A percentile compares a stretch with the other conserved stretches of the same genome.
phyloP scores from a whole-genome alignment of 2,329 filamentous ascomycete genomes.

The Pseudogymnoascus sp. region DNA sequence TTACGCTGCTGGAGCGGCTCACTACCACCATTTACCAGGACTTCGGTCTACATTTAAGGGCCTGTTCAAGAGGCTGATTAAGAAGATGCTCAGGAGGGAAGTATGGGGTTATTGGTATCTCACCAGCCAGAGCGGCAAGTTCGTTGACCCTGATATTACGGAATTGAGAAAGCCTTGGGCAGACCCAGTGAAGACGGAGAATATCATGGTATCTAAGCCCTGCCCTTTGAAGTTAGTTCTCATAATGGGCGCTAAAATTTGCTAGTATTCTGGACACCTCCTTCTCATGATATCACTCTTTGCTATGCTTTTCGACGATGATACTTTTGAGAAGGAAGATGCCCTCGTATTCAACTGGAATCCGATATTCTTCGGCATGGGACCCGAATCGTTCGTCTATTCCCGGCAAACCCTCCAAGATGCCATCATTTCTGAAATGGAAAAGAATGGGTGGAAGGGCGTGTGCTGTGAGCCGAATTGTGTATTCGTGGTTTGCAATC shows the following conservation, averaged over 20 bases:
- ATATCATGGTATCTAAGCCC: conserved; percentile 30
- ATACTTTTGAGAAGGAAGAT: conserved; percentile 30
- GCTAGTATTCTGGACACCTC: conserved; percentile 32
- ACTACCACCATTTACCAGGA: conserved; percentile 34
- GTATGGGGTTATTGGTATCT: conserved; percentile 39
- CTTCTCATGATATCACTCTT: conserved; percentile 34
- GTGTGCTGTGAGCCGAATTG: conserved; percentile 38
- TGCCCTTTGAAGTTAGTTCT: not conserved
- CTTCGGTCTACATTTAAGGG: conserved; percentile 30
- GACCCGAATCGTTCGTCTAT: conserved; percentile 31
- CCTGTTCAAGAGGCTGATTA: conserved; percentile 31
- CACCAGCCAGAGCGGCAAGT: conserved; percentile 30
- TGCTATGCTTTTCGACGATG: conserved; percentile 37
- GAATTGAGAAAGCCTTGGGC: conserved; percentile 36
- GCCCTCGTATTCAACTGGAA: conserved; percentile 33
- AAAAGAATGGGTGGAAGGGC: conserved; percentile 32
- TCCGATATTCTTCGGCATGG: conserved; percentile 34
- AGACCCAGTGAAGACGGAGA: conserved; percentile 34
- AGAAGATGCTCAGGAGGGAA: conserved; percentile 35
- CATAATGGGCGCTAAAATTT: not conserved
- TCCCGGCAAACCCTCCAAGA: conserved; percentile 28
- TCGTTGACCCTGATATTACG: conserved; percentile 31
- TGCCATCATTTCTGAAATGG: conserved; percentile 32
- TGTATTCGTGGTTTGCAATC: conserved; percentile 36
- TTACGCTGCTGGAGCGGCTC: conserved; percentile 32